Base-by-base conservation (phyloP, 306 rosid genomes). In the Cicer bijugum region DNA sequence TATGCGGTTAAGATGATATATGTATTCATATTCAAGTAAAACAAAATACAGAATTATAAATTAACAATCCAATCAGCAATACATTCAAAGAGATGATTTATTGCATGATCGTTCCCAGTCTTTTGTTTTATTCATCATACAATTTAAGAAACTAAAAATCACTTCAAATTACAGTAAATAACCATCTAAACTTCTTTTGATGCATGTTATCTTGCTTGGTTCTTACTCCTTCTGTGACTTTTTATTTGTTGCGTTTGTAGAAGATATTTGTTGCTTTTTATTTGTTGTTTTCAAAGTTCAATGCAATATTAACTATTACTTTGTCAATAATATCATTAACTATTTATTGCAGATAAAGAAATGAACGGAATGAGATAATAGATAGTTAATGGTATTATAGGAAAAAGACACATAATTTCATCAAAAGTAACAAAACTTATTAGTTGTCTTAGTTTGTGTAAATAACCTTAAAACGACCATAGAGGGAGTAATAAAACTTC, bases 21-120 rank as follows among this genome's bases (percentile, higher is more conserved):
- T 42, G 9, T 6, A 42, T 6, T 1, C 9, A 58, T 42, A 44
- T 43, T 16, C 55, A 75, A 58, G 47, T 19, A 47, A 28, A 47
- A 77, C 56, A 69, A 75, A 38, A 59, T 75, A 40, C 28, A 61
- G 57, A 56, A 72, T 56, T 58, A 55, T 17, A 20, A 8, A 40
- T 45, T 17, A 65, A 28, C 50, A 50, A 50, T 35, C 62, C 45
- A 75, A 67, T 60, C 12, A 46, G 12, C 75, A 75, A 75, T 69
- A 58, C 72, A 14, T 16, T 50, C 35, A 50, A 53, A 52, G 71
- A 45, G 48, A 72, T 72, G 46, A 68, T 69, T 72, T 42, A 52
- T 67, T 43, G 63, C 39, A 70, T 46, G 61, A 70, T 72, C 59
- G 37, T 60, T 71, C 76, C 45, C 38, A 12, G 35, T 28, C 35